Evolutionary conservation across 2,329 filamentous ascomycete genomes (phyloP).

Genomic region (Penicillium griseofulvum): DNA sequence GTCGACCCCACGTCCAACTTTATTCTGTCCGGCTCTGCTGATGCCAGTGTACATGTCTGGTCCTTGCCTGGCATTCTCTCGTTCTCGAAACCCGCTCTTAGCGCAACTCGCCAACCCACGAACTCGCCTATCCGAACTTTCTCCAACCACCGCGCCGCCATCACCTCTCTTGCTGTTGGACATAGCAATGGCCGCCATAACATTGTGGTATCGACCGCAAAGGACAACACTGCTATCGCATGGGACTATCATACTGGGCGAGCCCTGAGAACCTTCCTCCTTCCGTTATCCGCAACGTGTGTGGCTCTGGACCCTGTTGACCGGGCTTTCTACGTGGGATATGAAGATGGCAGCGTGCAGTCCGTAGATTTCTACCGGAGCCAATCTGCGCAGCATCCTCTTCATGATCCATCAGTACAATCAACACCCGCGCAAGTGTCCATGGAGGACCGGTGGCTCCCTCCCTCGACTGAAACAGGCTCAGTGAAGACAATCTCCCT

Average conservation of each 20-base stretch:
- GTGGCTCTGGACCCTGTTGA: slow-evolving; percentile 77
- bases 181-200: slow-evolving; percentile 71
- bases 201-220: slow-evolving; percentile 78
- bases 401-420: slow-evolving; percentile 36
- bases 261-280: slow-evolving; percentile 75
- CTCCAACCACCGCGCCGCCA: slow-evolving; percentile 61
- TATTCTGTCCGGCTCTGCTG: slow-evolving; percentile 51
- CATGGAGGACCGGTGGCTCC: slow-evolving; percentile 47
- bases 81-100: slow-evolving; percentile 49
- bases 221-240: slow-evolving; percentile 82
- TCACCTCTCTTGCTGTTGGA: slow-evolving; percentile 55
- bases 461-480: slow-evolving; percentile 62
- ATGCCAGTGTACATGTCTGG: slow-evolving; percentile 93
- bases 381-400: slow-evolving; percentile 43
- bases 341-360: slow-evolving; percentile 77
- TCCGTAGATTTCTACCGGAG: slow-evolving; percentile 69
- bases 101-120: slow-evolving; percentile 43
- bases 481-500: slow-evolving; percentile 66
- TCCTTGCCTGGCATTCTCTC: slow-evolving; percentile 72
- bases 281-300: slow-evolving; percentile 70
- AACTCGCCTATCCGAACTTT: slow-evolving; percentile 73
- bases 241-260: slow-evolving; percentile 87
- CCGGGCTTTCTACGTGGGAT: slow-evolving; percentile 75
- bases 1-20: slow-evolving; percentile 62
- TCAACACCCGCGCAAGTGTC: slow-evolving; percentile 43